phyloP scores from a whole-genome alignment of 768 basidiomycete species.

The Rhodotorula taiwanensis region DNA sequence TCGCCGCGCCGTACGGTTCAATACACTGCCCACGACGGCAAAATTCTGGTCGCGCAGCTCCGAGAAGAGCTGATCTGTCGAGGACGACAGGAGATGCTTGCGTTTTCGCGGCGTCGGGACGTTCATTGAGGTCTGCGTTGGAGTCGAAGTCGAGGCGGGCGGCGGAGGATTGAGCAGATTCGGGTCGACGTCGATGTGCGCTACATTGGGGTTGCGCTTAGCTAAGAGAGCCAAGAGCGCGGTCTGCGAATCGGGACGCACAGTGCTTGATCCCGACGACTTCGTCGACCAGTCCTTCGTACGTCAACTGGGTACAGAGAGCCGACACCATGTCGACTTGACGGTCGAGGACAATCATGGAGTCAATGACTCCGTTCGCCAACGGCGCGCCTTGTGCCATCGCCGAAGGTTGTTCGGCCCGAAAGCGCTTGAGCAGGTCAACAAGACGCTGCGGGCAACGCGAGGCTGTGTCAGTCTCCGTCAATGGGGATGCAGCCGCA shows the following conservation, averaged over 20 bases:
- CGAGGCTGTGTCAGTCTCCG: neutral
- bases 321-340: constrained; percentile 93
- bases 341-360: constrained; percentile 80
- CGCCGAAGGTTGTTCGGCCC: constrained; percentile 46
- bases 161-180: constrained; percentile 41
- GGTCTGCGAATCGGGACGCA: no score
- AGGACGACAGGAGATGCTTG: constrained; percentile 74
- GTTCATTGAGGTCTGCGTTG: constrained; percentile 28
- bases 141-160: constrained; percentile 32
- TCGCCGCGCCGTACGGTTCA: constrained; percentile 73
- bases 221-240: neutral
- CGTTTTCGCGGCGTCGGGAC: constrained; percentile 55
- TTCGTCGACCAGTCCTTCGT: constrained; percentile 93
- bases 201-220: constrained; percentile 34
- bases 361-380: constrained; percentile 63
- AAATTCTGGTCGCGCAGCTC: constrained; percentile 90
- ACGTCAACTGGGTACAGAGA: constrained; percentile 88
- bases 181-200: constrained; percentile 48
- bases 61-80: constrained; percentile 69
- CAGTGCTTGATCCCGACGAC: constrained; percentile 82
- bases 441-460: constrained; percentile 59
- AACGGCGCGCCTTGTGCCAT: constrained; percentile 47
- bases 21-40: constrained; percentile 69
- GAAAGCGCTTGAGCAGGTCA: constrained; percentile 60
- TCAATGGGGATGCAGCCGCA: neutral